Evolutionary conservation across 495 filamentous ascomycete genomes (phyloP).

Genomic region (Trichoderma reesei): DNA sequence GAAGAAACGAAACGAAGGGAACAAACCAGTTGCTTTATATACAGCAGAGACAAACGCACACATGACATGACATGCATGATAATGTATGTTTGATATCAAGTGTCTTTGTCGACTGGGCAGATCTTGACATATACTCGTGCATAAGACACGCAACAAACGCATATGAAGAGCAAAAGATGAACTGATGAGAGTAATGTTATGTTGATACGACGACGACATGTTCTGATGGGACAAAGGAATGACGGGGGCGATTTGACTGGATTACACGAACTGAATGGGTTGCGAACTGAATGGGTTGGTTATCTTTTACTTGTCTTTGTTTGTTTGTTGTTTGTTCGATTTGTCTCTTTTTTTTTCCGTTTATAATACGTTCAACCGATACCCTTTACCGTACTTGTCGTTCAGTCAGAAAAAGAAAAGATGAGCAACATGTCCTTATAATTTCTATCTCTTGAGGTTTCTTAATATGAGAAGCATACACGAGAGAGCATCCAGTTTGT

Average conservation of each 20-base stretch:
- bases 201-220: background rate
- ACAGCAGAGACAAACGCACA: background rate
- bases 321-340: background rate
- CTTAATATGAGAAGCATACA: too few species aligned
- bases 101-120: too few species aligned
- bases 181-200: background rate
- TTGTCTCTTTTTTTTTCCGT: background rate
- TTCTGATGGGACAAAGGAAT: too few species aligned
- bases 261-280: background rate
- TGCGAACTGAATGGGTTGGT: too few species aligned
- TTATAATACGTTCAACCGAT: background rate
- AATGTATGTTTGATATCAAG: too few species aligned
- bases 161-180: background rate
- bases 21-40: background rate
- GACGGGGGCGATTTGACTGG: background rate
- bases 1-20: background rate
- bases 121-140: too few species aligned
- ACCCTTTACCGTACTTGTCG: constrained; percentile 6
- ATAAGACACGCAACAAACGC: background rate
- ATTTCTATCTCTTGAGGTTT: too few species aligned
- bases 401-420: background rate
- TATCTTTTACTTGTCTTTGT: background rate
- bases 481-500: too few species aligned
- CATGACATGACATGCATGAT: too few species aligned
- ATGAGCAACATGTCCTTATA: background rate